A percentile compares a stretch with the other conserved stretches of the same genome.
These are phyloP conservation scores for Ophiosphaerella korrae DNA, from an alignment of 2,329 filamentous ascomycete species.

Conservation along the genomic window DNA sequence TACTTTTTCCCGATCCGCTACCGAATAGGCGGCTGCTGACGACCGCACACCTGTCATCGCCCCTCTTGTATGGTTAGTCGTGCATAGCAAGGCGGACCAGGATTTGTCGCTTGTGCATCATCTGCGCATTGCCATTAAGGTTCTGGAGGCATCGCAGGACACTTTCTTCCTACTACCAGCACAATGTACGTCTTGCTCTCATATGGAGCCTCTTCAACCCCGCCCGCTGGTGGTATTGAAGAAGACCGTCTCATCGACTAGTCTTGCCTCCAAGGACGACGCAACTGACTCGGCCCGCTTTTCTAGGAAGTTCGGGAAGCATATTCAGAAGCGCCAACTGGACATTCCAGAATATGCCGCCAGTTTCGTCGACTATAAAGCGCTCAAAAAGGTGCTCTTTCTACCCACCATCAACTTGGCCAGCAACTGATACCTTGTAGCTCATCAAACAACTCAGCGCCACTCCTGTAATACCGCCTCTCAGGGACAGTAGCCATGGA, in stretches of 20 bases:
- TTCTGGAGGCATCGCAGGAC: constrained; percentile 21
- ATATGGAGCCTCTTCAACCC: constrained; percentile 41
- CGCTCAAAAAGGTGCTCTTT: constrained; percentile 84
- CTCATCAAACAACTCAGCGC: constrained; percentile 98
- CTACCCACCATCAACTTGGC: constrained; percentile 1
- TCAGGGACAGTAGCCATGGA: constrained; percentile 62
- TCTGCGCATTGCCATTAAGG: constrained; percentile 28
- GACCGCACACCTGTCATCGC: constrained; percentile 32
- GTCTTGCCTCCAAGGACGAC: constrained; percentile 44
- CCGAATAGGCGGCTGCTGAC: constrained; percentile 37
- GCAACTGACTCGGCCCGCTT: constrained; percentile 46
- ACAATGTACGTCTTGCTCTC: constrained; percentile 46
- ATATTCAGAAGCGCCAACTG: constrained; percentile 98
- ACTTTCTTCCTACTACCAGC: constrained; percentile 29
- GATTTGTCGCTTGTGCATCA: constrained; percentile 38
- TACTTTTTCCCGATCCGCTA: constrained; percentile 30
- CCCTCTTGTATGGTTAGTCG: constrained; percentile 42
- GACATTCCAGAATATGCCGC: constrained; percentile 99
- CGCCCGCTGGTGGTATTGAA: constrained; percentile 35
- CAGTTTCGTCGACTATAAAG: constrained; percentile 99
- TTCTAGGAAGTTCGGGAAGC: constrained; percentile 97
- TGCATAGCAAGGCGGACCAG: constrained; percentile 24
- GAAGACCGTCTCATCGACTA: constrained; percentile 43
- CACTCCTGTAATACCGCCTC: constrained; percentile 80
- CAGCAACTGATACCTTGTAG: constrained; percentile 56